A percentile compares a stretch with the other conserved stretches of the same genome.
Conservation (phyloP, 805 yeast species). For the Pichia kluyveri region DNA sequence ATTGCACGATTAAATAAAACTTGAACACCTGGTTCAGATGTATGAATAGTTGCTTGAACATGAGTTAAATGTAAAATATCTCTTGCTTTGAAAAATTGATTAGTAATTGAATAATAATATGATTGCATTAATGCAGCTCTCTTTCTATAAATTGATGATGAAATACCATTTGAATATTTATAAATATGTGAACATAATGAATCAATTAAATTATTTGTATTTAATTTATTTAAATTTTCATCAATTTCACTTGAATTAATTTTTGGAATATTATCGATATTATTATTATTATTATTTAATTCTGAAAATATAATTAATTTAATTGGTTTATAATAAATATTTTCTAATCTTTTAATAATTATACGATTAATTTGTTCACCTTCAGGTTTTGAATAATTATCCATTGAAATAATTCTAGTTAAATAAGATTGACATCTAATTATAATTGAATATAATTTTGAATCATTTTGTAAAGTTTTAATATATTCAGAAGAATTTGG, state of each 20-base stretch:
- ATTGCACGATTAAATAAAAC: conserved; percentile 90
- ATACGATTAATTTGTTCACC: conserved; percentile 64
- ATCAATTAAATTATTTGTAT: conserved; percentile 52
- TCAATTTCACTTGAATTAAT: conserved; percentile 15
- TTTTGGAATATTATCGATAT: conserved; percentile 20
- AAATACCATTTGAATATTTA: conserved; percentile 33
- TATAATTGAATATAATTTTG: conserved; percentile 61
- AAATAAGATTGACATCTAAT: conserved; percentile 81
- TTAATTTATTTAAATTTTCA: conserved; percentile 22
- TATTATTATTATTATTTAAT: conserved; percentile 27
- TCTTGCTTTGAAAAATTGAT: conserved; percentile 75
- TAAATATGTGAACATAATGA: conserved; percentile 56
- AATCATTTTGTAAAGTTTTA: conserved; percentile 83
- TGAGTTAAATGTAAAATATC: conserved; percentile 83
- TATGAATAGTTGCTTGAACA: conserved; percentile 72
- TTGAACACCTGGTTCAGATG: conserved; percentile 80
- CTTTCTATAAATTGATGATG: conserved; percentile 62
- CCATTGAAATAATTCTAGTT: conserved; percentile 50
- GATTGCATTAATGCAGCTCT: conserved; percentile 79
- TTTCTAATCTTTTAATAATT: conserved; percentile 78
- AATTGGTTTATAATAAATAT: conserved; percentile 84
- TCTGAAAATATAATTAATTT: conserved; percentile 65
- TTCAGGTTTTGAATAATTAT: conserved; percentile 32
- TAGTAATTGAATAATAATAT: conserved; percentile 86
- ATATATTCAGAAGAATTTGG: conserved; percentile 94